These are phyloP conservation scores for Cyclostephanos invisitatus DNA, from an alignment of 108 stramenopile genomes.

Conservation along the genomic window DNA sequence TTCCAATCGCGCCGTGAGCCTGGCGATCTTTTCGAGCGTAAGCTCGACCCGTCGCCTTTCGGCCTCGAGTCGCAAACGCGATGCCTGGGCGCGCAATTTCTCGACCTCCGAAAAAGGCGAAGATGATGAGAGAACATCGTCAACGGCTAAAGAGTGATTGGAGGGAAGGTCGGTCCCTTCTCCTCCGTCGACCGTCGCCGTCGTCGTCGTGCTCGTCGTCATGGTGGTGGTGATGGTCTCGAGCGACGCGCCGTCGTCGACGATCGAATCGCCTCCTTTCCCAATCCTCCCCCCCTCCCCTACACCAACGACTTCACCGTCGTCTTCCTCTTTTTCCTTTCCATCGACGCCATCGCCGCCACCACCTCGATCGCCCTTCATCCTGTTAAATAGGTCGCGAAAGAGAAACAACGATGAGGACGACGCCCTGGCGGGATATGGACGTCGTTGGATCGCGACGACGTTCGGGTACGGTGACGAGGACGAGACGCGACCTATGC, in stretches of 20 bases:
- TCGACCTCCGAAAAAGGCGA: conserved; percentile 34
- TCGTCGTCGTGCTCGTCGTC: not conserved
- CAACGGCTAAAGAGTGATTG: no score
- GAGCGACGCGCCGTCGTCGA: not conserved
- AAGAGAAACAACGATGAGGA: conserved; percentile 32
- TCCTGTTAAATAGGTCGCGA: conserved; percentile 30
- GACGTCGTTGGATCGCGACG: not conserved
- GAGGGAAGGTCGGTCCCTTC: not conserved
- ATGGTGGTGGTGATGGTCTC: not conserved
- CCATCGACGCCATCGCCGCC: conserved; percentile 3
- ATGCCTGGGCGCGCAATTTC: conserved; percentile 56
- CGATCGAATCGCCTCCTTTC: not conserved
- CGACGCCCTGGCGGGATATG: no score
- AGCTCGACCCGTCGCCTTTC: conserved; percentile 66
- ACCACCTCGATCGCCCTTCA: conserved; percentile 8
- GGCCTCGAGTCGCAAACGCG: conserved; percentile 70
- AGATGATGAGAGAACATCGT: not conserved
- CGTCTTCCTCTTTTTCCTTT: not conserved
- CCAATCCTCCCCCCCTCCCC: not conserved
- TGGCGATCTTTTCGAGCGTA: conserved; percentile 69
- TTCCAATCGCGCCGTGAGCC: conserved; percentile 53
- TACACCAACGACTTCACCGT: not conserved
- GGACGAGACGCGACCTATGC: no score
- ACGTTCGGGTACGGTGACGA: no score
- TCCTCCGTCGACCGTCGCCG: not conserved